Percentiles rank a stretch among this genome's conserved stretches.
Conservation (phyloP, 345 rosid species). For the Gossypium herbaceum region DNA sequence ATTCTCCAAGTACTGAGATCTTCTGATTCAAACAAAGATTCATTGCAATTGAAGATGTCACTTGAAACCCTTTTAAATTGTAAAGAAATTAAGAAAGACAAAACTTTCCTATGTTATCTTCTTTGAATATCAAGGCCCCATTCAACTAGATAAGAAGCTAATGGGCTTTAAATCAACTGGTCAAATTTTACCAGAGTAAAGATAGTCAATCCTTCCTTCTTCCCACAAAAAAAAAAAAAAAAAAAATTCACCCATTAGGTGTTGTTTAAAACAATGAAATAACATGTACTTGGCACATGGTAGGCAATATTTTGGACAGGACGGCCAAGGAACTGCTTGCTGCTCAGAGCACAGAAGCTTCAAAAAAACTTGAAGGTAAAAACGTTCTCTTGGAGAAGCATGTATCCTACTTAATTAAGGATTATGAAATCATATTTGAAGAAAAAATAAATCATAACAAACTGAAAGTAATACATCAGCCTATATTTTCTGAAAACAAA, state of each 20-base stretch:
- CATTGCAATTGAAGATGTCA: not conserved
- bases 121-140: not conserved
- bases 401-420: not conserved
- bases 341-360: not conserved
- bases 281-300: not conserved
- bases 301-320: not conserved
- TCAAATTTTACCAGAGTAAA: not conserved
- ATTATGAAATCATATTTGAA: not conserved
- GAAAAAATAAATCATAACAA: not conserved
- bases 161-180: not conserved
- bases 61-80: not conserved
- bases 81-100: not conserved
- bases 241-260: not conserved
- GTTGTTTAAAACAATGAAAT: not conserved
- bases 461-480: not conserved
- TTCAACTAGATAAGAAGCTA: not conserved
- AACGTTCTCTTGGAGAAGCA: not conserved
- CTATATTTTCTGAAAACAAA: not conserved
- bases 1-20: not conserved
- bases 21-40: not conserved
- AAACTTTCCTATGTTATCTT: not conserved
- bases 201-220: not conserved
- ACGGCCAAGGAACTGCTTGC: not conserved
- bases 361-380: not conserved
- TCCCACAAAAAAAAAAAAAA: not conserved